A percentile compares a stretch with the other conserved stretches of the same genome.
Conservation (phyloP, 306 rosid genomes). For the Corylus heterophylla region DNA sequence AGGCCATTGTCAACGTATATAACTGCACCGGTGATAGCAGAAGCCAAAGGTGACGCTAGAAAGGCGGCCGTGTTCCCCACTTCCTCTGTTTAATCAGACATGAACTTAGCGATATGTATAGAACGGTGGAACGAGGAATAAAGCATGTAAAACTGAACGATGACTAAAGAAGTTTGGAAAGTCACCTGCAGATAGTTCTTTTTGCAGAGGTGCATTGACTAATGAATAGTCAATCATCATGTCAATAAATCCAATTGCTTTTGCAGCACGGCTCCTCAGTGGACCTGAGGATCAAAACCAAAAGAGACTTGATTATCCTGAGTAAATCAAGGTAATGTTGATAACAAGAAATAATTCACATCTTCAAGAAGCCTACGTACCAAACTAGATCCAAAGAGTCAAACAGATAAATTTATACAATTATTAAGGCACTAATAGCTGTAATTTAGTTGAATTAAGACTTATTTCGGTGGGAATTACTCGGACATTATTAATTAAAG, state of each 20-base stretch:
- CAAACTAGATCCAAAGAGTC: not conserved
- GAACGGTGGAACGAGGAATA: not conserved
- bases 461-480: not conserved
- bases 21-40: constrained; percentile 81
- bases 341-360: not conserved
- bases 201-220: constrained; percentile 85
- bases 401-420: not conserved
- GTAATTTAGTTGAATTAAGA: not conserved
- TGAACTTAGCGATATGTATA: constrained; percentile 4
- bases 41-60: constrained; percentile 80
- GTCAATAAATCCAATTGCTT: constrained; percentile 94
- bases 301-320: not conserved
- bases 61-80: constrained; percentile 87
- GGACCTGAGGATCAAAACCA: constrained; percentile 58
- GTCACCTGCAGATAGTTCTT: constrained; percentile 81
- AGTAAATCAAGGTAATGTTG: not conserved
- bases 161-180: not conserved
- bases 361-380: not conserved
- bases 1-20: constrained; percentile 86
- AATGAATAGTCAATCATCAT: constrained; percentile 88
- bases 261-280: constrained; percentile 92
- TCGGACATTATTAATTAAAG: not conserved
- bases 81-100: constrained; percentile 59
- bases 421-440: not conserved
- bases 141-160: not conserved